Conservation (phyloP, 2,329 filamentous ascomycete genomes). For the Aureobasidium sp. region DNA sequence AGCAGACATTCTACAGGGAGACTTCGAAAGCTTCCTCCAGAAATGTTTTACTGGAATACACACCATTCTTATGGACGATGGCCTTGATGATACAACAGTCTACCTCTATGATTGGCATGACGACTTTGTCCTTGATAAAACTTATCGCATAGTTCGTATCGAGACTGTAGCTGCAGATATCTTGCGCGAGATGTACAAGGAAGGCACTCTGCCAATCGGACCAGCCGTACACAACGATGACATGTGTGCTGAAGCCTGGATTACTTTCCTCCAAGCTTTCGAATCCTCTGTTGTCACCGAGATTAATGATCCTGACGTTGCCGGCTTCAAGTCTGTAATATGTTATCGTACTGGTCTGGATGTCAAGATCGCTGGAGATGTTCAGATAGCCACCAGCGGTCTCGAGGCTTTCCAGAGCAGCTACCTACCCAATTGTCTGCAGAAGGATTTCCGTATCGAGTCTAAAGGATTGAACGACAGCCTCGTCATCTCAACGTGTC, state of each 20-base stretch:
- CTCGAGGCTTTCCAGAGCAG: conserved; percentile 31
- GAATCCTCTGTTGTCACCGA: conserved; percentile 47
- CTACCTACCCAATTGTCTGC: conserved; percentile 34
- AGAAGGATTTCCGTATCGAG: conserved; percentile 47
- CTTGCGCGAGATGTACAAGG: conserved; percentile 40
- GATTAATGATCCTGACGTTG: conserved; percentile 60
- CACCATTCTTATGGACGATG: conserved; percentile 71
- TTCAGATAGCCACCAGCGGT: conserved; percentile 26
- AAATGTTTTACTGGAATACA: conserved; percentile 66
- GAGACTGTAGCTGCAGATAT: conserved; percentile 63
- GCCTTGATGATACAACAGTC: conserved; percentile 50
- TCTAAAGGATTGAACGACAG: conserved; percentile 61
- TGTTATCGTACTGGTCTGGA: conserved; percentile 72
- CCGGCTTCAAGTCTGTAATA: conserved; percentile 75
- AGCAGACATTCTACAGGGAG: conserved; percentile 38
- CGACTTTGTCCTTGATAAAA: conserved; percentile 54
- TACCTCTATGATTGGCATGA: conserved; percentile 60
- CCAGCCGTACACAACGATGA: conserved; percentile 26
- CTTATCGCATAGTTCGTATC: conserved; percentile 69
- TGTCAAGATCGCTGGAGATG: conserved; percentile 46
- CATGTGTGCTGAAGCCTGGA: conserved; percentile 29
- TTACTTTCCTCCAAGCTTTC: conserved; percentile 45
- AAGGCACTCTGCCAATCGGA: conserved; percentile 24
- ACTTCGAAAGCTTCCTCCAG: conserved; percentile 50
- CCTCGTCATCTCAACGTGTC: conserved; percentile 58